A percentile compares a stretch with the other conserved stretches of the same genome.
These are phyloP conservation scores for Boletus bicolor DNA, from an alignment of 768 basidiomycete genomes.

Conservation along the genomic window DNA sequence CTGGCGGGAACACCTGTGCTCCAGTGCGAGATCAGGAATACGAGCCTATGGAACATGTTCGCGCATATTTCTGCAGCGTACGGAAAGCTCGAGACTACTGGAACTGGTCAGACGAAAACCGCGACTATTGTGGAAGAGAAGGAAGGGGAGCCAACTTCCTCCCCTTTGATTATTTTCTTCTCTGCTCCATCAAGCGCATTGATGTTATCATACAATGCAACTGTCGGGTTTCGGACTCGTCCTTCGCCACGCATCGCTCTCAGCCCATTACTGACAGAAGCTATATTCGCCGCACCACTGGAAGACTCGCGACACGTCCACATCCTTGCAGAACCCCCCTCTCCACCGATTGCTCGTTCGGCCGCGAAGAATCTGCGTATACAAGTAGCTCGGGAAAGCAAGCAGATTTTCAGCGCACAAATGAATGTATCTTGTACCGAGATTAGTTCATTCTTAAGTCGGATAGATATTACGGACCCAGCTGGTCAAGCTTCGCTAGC, in stretches of 20 bases:
- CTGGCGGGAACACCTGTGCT: slow-evolving; percentile 22
- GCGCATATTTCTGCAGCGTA: slow-evolving; percentile 19
- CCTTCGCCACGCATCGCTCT: slow-evolving; percentile 11
- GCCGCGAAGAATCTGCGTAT: not conserved
- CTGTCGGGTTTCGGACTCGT: slow-evolving; percentile 20
- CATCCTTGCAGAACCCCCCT: slow-evolving; percentile 23
- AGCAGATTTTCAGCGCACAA: slow-evolving; percentile 13
- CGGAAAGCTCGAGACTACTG: slow-evolving; percentile 19
- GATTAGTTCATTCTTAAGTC: slow-evolving; percentile 19
- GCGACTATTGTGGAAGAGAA: slow-evolving; percentile 20
- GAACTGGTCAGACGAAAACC: slow-evolving; percentile 15
- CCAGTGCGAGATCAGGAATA: slow-evolving; percentile 22
- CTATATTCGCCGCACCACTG: slow-evolving; percentile 22
- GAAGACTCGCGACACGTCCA: slow-evolving; percentile 21
- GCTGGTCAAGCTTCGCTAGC: slow-evolving; percentile 14
- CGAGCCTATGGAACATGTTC: slow-evolving; percentile 17
- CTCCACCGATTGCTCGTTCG: slow-evolving; percentile 1
- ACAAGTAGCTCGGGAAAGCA: slow-evolving; percentile 5
- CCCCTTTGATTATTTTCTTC: slow-evolving; percentile 27
- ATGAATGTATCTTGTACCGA: slow-evolving; percentile 15
- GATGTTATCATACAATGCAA: slow-evolving; percentile 10
- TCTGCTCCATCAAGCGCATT: slow-evolving; percentile 16
- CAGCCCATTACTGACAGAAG: not conserved
- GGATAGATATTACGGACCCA: slow-evolving; percentile 24
- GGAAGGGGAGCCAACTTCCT: slow-evolving; percentile 14